Base-by-base conservation (phyloP, 257 asterid species). In the Ajuga chamaepitys region DNA sequence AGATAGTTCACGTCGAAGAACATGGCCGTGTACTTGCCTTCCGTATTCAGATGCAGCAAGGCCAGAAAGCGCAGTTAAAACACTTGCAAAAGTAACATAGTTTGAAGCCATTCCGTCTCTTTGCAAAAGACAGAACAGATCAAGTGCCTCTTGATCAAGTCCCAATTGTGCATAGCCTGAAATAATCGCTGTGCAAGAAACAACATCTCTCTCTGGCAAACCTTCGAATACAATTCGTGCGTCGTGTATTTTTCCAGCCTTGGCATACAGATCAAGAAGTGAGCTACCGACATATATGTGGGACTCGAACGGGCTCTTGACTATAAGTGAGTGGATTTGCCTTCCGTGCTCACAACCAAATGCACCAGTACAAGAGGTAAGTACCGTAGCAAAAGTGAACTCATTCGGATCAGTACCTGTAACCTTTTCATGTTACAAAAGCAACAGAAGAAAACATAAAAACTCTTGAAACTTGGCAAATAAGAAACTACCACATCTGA, bases 161-260 rank as follows among this genome's bases (percentile, higher is more conserved):
- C 97, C 97, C 62, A 74, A 62, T 67, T 92, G 97, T 64, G 96
- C 88, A 50, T 81, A 92, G 48, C 95, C 89, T 11, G 98, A 89
- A 58, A 89, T 87, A 28, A 89, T 81, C 21, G 98, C 87, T 46
- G 97, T 85, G 77, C 95, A 89, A 21, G 88, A 89, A 66, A 89
- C 83, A 40, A 79, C 78, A 74, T 92, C 98, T 70, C 80, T 83
- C 62, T 74, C 88, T 1, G 95, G 86, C 77, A 89, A 69, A 65
- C 72, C 28, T 16, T 85, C 88, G 57, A 89, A 92, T n/a, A 92
- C 70, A 57, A 1, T 22, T 52, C 75, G 85, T 37, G 97, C 96
- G 65, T 85, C 91, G 12, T 62, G 81, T 58, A 83, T 76, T 74
- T 74, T 80, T 59, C 96, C 96, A 62, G 90, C 80, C 87, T 92